A percentile compares a stretch with the other conserved stretches of the same genome.
phyloP scores from a whole-genome alignment of 1,139 yeast species.

The Suzukiozyma palmioleophila region DNA sequence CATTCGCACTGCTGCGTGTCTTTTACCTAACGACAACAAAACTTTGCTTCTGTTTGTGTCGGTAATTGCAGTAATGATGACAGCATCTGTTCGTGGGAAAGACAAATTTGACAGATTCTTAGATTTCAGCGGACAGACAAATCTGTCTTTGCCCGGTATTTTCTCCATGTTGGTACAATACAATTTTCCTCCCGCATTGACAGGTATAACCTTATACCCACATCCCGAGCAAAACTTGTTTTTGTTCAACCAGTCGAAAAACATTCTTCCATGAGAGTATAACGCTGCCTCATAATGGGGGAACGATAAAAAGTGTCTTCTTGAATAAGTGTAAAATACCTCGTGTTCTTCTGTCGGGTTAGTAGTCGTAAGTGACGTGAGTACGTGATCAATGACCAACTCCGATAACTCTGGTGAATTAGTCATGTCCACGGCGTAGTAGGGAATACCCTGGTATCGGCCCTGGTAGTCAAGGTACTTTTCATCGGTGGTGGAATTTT shows the following conservation, averaged over 20 bases:
- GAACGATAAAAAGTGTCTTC: slow-evolving; percentile 35
- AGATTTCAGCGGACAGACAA: slow-evolving; percentile 51
- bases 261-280: slow-evolving; percentile 79
- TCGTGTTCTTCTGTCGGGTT: slow-evolving; percentile 7
- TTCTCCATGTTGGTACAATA: slow-evolving; percentile 44
- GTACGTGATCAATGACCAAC: slow-evolving; percentile 18
- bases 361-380: slow-evolving; percentile 9
- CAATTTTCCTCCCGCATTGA: slow-evolving; percentile 81
- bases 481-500: slow-evolving; percentile 15
- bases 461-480: slow-evolving; percentile 40
- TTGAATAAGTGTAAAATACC: slow-evolving; percentile 28
- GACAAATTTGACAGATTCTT: slow-evolving; percentile 58
- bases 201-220: slow-evolving; percentile 64
- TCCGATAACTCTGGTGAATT: slow-evolving; percentile 21
- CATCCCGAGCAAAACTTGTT: slow-evolving; percentile 87
- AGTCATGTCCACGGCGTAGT: slow-evolving; percentile 71
- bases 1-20: slow-evolving; percentile 48
- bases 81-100: slow-evolving; percentile 91
- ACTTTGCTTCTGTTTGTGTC: slow-evolving; percentile 57
- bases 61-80: slow-evolving; percentile 75
- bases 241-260: slow-evolving; percentile 77
- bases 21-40: slow-evolving; percentile 65
- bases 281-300: slow-evolving; percentile 54
- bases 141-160: slow-evolving; percentile 16
- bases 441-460: slow-evolving; percentile 65